Conservation (phyloP, 148 eudicot genomes). For the Diospyros kaki region DNA sequence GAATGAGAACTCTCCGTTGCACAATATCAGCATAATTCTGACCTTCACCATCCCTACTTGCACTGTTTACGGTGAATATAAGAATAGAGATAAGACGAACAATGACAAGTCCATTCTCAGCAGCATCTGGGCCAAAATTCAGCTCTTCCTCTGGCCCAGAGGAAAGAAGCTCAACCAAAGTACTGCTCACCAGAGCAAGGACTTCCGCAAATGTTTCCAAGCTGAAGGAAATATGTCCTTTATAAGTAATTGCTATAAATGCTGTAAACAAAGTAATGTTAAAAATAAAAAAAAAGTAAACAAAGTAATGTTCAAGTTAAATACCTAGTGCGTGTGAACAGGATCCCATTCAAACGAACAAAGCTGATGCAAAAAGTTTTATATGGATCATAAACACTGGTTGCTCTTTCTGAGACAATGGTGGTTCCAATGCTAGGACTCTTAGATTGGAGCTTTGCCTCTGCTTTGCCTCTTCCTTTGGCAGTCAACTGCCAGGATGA, state of each 20-base stretch:
- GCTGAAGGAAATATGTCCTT: conserved; percentile 26
- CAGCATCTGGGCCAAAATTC: conserved; percentile 35
- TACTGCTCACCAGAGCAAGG: conserved; percentile 36
- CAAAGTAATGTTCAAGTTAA: background rate
- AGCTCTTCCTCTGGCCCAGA: conserved; percentile 46
- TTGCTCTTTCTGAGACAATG: conserved; percentile 15
- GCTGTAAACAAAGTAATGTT: background rate
- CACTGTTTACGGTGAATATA: conserved; percentile 47
- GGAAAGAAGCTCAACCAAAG: conserved; percentile 44
- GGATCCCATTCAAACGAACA: conserved; percentile 52
- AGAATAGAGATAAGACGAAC: conserved; percentile 42
- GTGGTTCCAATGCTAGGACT: background rate
- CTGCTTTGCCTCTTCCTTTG: conserved; percentile 21
- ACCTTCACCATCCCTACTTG: conserved; percentile 43
- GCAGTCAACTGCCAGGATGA: conserved; percentile 6
- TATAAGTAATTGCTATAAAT: conserved; percentile 6
- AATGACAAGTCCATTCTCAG: conserved; percentile 39
- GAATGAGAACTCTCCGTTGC: conserved; percentile 45
- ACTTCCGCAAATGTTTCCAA: conserved; percentile 42
- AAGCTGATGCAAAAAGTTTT: conserved; percentile 41
- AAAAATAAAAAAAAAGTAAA: background rate
- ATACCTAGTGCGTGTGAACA: conserved; percentile 55
- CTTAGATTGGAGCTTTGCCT: conserved; percentile 9
- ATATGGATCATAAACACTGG: conserved; percentile 26
- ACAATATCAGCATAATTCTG: conserved; percentile 51